A percentile compares a stretch with the other conserved stretches of the same genome.
Evolutionary conservation across 352 stramenopile genomes (phyloP).

Genomic region (Phytopythium boreale): DNA sequence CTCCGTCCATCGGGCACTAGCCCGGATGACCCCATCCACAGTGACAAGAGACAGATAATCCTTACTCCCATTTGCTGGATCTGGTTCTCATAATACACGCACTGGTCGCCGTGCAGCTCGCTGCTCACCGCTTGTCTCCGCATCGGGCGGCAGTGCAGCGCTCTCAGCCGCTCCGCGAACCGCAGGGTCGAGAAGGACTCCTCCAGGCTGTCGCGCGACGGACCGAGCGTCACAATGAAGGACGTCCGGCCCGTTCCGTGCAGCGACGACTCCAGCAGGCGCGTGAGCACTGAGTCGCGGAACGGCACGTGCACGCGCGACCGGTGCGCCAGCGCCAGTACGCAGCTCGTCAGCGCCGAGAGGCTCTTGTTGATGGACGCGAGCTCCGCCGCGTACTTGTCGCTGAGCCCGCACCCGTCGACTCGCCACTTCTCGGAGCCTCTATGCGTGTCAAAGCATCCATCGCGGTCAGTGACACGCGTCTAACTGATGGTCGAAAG

Average conservation of each 20-base stretch:
- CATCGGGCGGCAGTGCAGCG: conserved; percentile 53
- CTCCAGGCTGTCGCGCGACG: conserved; percentile 47
- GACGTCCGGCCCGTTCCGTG: conserved; percentile 45
- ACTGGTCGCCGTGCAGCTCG: conserved; percentile 50
- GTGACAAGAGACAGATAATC: neutral
- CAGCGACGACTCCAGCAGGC: conserved; percentile 63
- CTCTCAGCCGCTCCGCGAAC: conserved; percentile 65
- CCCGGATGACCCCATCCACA: too few relatives aligned
- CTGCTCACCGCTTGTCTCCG: conserved; percentile 45
- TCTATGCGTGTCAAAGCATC: conserved; percentile 15
- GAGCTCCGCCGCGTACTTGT: conserved; percentile 64
- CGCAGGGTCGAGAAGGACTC: conserved; percentile 69
- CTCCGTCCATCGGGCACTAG: neutral
- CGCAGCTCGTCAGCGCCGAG: conserved; percentile 70
- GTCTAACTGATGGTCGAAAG: neutral
- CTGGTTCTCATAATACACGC: conserved; percentile 64
- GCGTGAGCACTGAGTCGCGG: conserved; percentile 66
- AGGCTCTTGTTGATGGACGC: conserved; percentile 76
- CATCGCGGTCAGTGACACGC: neutral
- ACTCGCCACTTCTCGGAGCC: conserved; percentile 72
- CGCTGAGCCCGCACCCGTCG: conserved; percentile 42
- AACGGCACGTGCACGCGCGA: conserved; percentile 56
- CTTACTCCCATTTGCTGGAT: conserved; percentile 66
- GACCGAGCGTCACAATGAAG: conserved; percentile 71
- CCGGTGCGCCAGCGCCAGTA: conserved; percentile 62